Base-by-base conservation (phyloP, 1,284 basidiomycete genomes). In the Pseudozyma flocculosa region DNA sequence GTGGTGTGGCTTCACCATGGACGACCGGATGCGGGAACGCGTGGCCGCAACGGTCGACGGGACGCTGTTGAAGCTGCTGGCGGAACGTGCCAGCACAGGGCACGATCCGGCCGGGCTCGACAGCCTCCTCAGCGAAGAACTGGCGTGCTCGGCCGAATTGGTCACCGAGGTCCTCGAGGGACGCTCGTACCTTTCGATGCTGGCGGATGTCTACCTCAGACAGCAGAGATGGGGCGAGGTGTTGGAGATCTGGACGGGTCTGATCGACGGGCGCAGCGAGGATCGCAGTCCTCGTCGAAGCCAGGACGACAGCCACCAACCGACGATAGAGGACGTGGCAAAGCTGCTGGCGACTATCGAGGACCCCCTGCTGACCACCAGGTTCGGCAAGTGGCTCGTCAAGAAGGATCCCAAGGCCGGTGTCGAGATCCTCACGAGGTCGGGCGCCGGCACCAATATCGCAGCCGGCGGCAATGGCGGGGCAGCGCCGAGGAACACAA, bases 351-450 rank as follows among this genome's bases (percentile, higher is more conserved):
- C 43, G 14, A 42, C 42, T 0, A 44, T 45, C 19, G 43, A 43
- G 13, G 60, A 72, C 17, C 29, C 54, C 0, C 42, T 26, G 4
- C 32, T 70, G 30, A 40, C 61, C 5, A 56, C 60, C 34, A 48
- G 54, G 5, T 63, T 67, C 36, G 72, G 64, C 17, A 54, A 68
- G 3, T 70, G 72, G 70, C 61, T 75, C 5, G 68, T 70, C 2
- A 47, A 49, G 23, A 68, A 57, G 17, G 68, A 73, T 38, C 45
- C 65, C 7, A 50, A 65, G 18, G 65, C 53, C 3, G 73, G 67
- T 2, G 55, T 75, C 10, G 18, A 49, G 13, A 48, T 73, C 24
- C 59, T 71, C 7, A 67, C 66, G 1, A 50, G 42, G 32, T 48
- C 47, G 29, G 26, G 1, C 26, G 15, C 9, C 23, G 13, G 45